Percentiles rank a stretch among this genome's conserved stretches.
phyloP scores from a whole-genome alignment of 1,284 basidiomycete genomes.

The Cutaneotrichosporon arboriforme region DNA sequence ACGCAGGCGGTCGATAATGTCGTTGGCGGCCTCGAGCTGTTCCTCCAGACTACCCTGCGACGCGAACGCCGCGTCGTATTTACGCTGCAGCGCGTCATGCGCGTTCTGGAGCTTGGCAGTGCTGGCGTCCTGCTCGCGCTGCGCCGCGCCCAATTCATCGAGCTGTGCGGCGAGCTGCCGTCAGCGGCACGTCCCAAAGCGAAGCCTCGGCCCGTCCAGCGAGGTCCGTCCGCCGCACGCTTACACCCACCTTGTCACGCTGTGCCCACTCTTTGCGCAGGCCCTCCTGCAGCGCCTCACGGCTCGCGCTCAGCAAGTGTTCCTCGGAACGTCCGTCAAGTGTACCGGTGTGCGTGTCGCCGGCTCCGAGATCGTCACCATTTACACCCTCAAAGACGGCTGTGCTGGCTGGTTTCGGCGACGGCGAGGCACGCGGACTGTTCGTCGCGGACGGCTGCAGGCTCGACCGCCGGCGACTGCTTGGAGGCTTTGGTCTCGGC shows the following conservation, averaged over 20 bases:
- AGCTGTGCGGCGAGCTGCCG: slow-evolving; percentile 12
- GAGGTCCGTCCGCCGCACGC: too few relatives aligned
- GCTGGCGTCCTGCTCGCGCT: not conserved
- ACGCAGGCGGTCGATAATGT: slow-evolving; percentile 33
- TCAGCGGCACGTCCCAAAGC: too few relatives aligned
- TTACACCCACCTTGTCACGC: slow-evolving; percentile 31
- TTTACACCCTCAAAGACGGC: too few relatives aligned
- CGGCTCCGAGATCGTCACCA: not conserved
- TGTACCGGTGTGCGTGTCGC: slow-evolving; percentile 7
- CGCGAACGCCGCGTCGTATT: slow-evolving; percentile 30
- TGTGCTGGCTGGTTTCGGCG: not conserved
- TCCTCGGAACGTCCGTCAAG: slow-evolving; percentile 34
- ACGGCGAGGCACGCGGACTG: not conserved
- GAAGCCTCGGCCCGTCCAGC: too few relatives aligned
- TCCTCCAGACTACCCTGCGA: slow-evolving; percentile 40
- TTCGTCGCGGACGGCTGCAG: not conserved
- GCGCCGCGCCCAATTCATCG: slow-evolving; percentile 11
- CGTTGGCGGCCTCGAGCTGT: slow-evolving; percentile 38
- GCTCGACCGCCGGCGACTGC: slow-evolving; percentile 8
- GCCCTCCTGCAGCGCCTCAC: slow-evolving; percentile 28
- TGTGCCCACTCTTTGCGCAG: slow-evolving; percentile 32
- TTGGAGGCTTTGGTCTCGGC: slow-evolving; percentile 11
- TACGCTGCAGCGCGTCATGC: slow-evolving; percentile 18
- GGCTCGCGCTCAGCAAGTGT: slow-evolving; percentile 24
- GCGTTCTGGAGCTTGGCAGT: not conserved